Conservation (phyloP, 2,329 filamentous ascomycete species). For the Penicillium sp. region DNA sequence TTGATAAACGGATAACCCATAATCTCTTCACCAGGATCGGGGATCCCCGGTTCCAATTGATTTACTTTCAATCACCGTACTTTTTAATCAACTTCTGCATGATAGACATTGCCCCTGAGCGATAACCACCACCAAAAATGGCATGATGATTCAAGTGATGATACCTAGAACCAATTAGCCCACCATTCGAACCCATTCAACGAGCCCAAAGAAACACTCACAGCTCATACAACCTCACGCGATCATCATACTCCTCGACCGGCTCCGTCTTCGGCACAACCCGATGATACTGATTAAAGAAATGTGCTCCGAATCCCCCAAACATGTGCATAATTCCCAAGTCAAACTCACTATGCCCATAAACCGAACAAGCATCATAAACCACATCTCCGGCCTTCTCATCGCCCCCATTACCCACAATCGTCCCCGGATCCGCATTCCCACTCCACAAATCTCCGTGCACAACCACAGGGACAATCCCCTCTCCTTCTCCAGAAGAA, state of each 20-base stretch:
- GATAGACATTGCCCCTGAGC: constrained; percentile 70
- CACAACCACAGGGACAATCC: constrained; percentile 72
- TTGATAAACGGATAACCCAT: no score
- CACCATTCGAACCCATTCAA: neutral
- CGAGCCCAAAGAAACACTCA: constrained; percentile 47
- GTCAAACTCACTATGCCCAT: constrained; percentile 86
- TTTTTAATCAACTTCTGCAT: constrained; percentile 72
- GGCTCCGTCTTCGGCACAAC: constrained; percentile 79
- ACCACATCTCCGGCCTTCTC: constrained; percentile 68
- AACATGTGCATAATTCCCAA: constrained; percentile 97
- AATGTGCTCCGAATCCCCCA: constrained; percentile 72
- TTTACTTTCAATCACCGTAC: constrained; percentile 52
- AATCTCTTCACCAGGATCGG: no score
- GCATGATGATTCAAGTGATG: constrained; percentile 88
- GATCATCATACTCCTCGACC: constrained; percentile 77
- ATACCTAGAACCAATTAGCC: constrained; percentile 55
- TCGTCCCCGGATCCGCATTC: constrained; percentile 68
- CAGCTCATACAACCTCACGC: constrained; percentile 77
- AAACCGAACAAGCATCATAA: constrained; percentile 77
- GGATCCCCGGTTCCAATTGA: neutral
- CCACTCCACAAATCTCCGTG: constrained; percentile 96
- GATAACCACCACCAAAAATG: constrained; percentile 79
- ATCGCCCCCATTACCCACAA: constrained; percentile 47
- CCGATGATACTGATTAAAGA: constrained; percentile 74
- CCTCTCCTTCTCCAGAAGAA: constrained; percentile 45